Percentiles rank a stretch among this genome's conserved stretches.
Evolutionary conservation across 768 basidiomycete genomes (phyloP).

Genomic region (Mycena chlorophos): DNA sequence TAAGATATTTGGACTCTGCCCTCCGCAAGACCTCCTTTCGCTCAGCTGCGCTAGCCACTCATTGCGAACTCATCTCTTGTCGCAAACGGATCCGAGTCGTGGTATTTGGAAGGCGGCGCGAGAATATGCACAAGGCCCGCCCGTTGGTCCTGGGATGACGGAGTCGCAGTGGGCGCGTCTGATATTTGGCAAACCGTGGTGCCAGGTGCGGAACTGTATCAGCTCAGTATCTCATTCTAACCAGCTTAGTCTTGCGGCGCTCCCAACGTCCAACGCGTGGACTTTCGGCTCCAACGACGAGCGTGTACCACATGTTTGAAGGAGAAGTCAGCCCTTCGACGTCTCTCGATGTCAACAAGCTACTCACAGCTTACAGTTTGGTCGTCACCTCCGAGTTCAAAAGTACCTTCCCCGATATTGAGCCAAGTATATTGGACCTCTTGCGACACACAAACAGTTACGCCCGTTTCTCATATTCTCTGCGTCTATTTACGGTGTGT

Average conservation of each 20-base stretch:
- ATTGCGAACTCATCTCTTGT: conserved; percentile 29
- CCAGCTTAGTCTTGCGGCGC: conserved; percentile 15
- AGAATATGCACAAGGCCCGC: conserved; percentile 21
- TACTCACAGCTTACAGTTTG: conserved; percentile 23
- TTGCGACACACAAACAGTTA: conserved; percentile 35
- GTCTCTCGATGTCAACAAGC: not conserved
- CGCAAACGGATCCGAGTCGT: conserved; percentile 13
- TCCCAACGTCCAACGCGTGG: conserved; percentile 16
- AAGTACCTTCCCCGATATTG: conserved; percentile 28
- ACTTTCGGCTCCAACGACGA: conserved; percentile 21
- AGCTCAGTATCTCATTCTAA: not conserved
- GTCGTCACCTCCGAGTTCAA: conserved; percentile 28
- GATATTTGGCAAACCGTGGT: conserved; percentile 23
- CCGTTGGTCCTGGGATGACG: conserved; percentile 25
- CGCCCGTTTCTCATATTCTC: not conserved
- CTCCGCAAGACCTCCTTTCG: conserved; percentile 32
- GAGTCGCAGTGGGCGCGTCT: conserved; percentile 29
- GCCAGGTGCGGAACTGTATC: conserved; percentile 25
- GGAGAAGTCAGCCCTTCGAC: conserved; percentile 14
- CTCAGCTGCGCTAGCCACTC: conserved; percentile 30
- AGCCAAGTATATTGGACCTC: conserved; percentile 28
- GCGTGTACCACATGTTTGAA: conserved; percentile 21
- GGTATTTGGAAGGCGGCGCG: conserved; percentile 28
- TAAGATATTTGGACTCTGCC: conserved; percentile 31
- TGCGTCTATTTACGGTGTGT: not conserved